A percentile compares a stretch with the other conserved stretches of the same genome.
phyloP scores from a whole-genome alignment of 768 basidiomycete species.

The Russula dissimulans region DNA sequence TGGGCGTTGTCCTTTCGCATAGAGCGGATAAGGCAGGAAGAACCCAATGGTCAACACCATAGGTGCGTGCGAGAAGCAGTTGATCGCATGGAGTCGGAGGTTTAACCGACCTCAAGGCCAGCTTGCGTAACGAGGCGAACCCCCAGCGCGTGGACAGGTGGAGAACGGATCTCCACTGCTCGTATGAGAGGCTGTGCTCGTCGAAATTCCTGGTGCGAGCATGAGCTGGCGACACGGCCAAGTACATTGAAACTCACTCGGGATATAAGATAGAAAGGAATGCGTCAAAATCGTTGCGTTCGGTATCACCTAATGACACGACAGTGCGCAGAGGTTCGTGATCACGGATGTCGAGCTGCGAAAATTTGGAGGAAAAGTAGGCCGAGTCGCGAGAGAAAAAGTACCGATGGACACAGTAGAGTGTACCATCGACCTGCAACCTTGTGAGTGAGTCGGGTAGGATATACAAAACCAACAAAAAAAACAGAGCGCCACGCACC shows the following conservation, averaged over 20 bases:
- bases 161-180: slow-evolving; percentile 26
- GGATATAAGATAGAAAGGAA: slow-evolving; percentile 20
- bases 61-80: slow-evolving; percentile 17
- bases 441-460: background rate
- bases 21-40: slow-evolving; percentile 10
- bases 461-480: too few species aligned
- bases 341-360: background rate
- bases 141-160: slow-evolving; percentile 25
- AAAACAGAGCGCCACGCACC: background rate
- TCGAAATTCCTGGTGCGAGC: slow-evolving; percentile 5
- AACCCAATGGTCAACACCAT: slow-evolving; percentile 12
- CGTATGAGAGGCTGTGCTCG: slow-evolving; percentile 10
- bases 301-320: slow-evolving; percentile 1
- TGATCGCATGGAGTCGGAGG: slow-evolving; percentile 11
- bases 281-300: slow-evolving; percentile 12
- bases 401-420: slow-evolving; percentile 16
- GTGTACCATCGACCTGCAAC: slow-evolving; percentile 8
- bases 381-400: slow-evolving; percentile 17
- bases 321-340: background rate
- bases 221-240: background rate
- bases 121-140: slow-evolving; percentile 24
- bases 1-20: slow-evolving; percentile 6
- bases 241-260: background rate
- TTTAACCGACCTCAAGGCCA: slow-evolving; percentile 9
- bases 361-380: slow-evolving; percentile 11